phyloP scores from a whole-genome alignment of 129 eudicot species.

The Artemisia annua region DNA sequence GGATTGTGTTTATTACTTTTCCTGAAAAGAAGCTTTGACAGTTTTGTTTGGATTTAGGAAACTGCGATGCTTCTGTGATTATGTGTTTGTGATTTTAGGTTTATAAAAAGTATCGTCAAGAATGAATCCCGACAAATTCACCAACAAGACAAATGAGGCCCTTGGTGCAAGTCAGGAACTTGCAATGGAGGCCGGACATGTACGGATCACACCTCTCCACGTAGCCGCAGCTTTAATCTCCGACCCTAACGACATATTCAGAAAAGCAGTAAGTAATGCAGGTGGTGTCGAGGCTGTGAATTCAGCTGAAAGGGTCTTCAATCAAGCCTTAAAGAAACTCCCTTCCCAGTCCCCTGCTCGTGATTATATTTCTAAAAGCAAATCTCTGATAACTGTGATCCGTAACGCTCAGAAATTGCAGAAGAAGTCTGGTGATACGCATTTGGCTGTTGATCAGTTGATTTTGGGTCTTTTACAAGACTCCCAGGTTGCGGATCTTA shows the following conservation, averaged over 20 bases:
- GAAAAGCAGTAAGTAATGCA: conserved; percentile 67
- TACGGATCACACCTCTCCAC: conserved; percentile 87
- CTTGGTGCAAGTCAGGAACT: conserved; percentile 66
- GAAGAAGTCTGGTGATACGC: conserved; percentile 75
- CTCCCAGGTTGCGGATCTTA: conserved; percentile 60
- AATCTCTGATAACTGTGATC: conserved; percentile 55
- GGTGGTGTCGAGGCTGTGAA: conserved; percentile 27
- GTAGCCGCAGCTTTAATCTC: conserved; percentile 50
- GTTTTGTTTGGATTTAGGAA: too few relatives aligned
- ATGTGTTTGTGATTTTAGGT: conserved; percentile 13
- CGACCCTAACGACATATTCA: conserved; percentile 66
- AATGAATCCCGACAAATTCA: conserved; percentile 90
- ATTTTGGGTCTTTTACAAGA: conserved; percentile 83
- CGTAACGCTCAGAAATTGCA: conserved; percentile 70
- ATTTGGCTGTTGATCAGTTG: conserved; percentile 84
- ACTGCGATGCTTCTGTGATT: background rate
- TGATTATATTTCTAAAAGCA: conserved; percentile 77
- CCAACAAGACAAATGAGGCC: conserved; percentile 91
- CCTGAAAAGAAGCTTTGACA: too few relatives aligned
- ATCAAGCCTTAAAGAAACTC: conserved; percentile 27
- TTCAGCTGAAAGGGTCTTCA: too few relatives aligned
- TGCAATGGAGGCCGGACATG: conserved; percentile 75
- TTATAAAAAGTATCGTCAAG: background rate
- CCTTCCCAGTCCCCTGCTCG: conserved; percentile 45
- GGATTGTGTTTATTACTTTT: too few relatives aligned